Evolutionary conservation across 2,329 filamentous ascomycete genomes (phyloP).

Genomic region (Acephala macrosclerotiorum): DNA sequence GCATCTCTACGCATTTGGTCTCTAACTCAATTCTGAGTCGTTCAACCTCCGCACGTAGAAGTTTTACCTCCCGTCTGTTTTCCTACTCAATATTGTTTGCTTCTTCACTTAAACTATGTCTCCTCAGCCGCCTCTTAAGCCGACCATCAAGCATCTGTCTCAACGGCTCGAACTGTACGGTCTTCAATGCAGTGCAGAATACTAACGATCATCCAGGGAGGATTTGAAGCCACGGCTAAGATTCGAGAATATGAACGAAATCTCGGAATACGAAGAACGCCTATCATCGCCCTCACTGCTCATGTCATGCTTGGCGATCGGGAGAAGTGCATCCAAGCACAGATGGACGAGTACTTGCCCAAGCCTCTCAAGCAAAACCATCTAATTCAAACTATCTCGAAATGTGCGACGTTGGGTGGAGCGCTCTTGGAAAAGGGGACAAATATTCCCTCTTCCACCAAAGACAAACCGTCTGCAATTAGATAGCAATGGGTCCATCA

Average conservation of each 20-base stretch:
- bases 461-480: slow-evolving; percentile 37
- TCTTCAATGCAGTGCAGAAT: too few species aligned
- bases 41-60: too few species aligned
- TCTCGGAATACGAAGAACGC: slow-evolving; percentile 81
- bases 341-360: slow-evolving; percentile 99
- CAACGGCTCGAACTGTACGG: too few species aligned
- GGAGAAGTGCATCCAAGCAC: slow-evolving; percentile 96
- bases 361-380: slow-evolving; percentile 97
- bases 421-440: slow-evolving; percentile 80
- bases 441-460: slow-evolving; percentile 54
- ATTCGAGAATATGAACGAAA: slow-evolving; percentile 94
- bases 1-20: too few species aligned
- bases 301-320: slow-evolving; percentile 99
- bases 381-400: slow-evolving; percentile 96
- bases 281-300: slow-evolving; percentile 95
- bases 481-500: slow-evolving; percentile 16
- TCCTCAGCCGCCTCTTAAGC: too few species aligned
- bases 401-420: slow-evolving; percentile 91
- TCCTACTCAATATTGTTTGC: too few species aligned
- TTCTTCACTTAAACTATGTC: too few species aligned
- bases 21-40: too few species aligned
- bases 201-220: slow-evolving; percentile 59
- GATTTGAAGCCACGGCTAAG: slow-evolving; percentile 95
- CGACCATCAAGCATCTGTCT: too few species aligned
- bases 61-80: too few species aligned